Evolutionary conservation across 1,139 yeast species (phyloP).

Genomic region (Eremothecium gossypii): DNA sequence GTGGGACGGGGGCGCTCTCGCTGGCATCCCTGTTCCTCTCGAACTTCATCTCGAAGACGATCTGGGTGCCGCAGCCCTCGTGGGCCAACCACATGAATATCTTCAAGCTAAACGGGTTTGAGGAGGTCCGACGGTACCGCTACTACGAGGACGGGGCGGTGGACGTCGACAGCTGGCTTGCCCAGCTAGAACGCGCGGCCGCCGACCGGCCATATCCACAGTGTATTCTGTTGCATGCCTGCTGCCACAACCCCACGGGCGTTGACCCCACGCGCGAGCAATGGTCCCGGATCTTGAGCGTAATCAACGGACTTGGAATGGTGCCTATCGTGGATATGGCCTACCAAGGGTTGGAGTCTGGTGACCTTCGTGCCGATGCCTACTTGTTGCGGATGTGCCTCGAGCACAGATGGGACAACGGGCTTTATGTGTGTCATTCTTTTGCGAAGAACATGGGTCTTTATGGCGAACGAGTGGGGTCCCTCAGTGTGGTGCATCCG

Average conservation of each 20-base stretch:
- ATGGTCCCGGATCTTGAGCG: conserved; percentile 64
- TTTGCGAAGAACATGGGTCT: conserved; percentile 97
- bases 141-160: conserved; percentile 45
- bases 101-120: conserved; percentile 25
- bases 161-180: conserved; percentile 43
- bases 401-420: conserved; percentile 31
- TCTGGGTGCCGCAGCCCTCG: conserved; percentile 81
- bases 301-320: conserved; percentile 45
- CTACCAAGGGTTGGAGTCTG: conserved; percentile 88
- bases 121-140: conserved; percentile 37
- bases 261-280: conserved; percentile 75
- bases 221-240: conserved; percentile 76
- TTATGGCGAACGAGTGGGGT: conserved; percentile 93
- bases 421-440: conserved; percentile 72
- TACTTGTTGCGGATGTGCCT: conserved; percentile 35
- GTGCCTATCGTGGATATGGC: conserved; percentile 85
- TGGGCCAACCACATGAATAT: conserved; percentile 78
- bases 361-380: conserved; percentile 46
- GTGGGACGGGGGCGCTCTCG: conserved; percentile 95
- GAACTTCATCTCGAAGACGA: conserved; percentile 34
- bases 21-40: conserved; percentile 67
- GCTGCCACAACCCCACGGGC: conserved; percentile 97
- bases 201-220: conserved; percentile 33
- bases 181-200: conserved; percentile 32
- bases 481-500: conserved; percentile 36